These are phyloP conservation scores for Solanum hybrid DNA, from an alignment of 305 asterid genomes.

Conservation along the genomic window DNA sequence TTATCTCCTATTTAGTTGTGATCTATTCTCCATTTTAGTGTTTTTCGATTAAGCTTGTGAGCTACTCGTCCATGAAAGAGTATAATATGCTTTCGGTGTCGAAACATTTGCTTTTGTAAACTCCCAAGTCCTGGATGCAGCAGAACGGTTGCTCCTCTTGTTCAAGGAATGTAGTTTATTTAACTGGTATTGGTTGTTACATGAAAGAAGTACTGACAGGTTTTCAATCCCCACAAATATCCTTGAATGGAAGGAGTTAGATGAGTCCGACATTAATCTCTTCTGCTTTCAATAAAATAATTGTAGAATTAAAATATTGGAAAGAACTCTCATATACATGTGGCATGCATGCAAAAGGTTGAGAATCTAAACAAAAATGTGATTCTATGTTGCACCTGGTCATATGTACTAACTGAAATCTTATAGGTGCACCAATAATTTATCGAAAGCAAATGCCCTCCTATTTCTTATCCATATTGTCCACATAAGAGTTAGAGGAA, in stretches of 20 bases:
- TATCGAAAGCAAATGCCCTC: background rate
- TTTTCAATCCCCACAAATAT: background rate
- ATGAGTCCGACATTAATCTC: background rate
- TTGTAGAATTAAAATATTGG: background rate
- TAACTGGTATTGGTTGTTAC: background rate
- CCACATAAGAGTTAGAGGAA: background rate
- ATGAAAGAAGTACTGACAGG: background rate
- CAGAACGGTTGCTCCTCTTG: background rate
- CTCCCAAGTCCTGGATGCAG: background rate
- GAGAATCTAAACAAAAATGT: background rate
- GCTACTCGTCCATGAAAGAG: background rate
- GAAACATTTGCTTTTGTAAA: background rate
- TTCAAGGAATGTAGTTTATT: background rate
- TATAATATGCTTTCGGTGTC: background rate
- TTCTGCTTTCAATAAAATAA: background rate
- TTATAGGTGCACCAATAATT: background rate
- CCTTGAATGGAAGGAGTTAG: background rate
- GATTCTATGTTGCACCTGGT: background rate
- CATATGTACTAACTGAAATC: background rate
- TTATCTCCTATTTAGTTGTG: background rate
- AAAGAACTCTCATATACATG: background rate
- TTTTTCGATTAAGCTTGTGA: background rate
- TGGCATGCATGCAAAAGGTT: background rate
- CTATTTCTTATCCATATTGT: background rate
- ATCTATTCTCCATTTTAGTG: background rate